These are phyloP conservation scores for Trichoderma atroviride DNA, from an alignment of 2,329 filamentous ascomycete genomes.

Conservation along the genomic window DNA sequence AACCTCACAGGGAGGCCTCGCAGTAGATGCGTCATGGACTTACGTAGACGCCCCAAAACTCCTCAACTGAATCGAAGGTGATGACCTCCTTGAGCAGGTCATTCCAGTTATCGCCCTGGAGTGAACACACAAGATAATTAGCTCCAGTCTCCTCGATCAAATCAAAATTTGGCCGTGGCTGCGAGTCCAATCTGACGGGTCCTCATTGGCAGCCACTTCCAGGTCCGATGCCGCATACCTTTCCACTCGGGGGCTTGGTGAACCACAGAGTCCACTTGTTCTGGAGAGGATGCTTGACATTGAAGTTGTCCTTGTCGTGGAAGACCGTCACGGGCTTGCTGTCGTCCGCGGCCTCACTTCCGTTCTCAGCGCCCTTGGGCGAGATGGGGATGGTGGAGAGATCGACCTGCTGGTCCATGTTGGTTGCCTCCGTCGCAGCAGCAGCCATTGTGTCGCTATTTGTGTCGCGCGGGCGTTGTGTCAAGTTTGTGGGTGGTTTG, in stretches of 20 bases:
- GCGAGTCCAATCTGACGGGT: slow-evolving; percentile 2
- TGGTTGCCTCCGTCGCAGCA: slow-evolving; percentile 38
- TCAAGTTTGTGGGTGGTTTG: background rate
- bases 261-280: slow-evolving; percentile 99
- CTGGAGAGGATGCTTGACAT: slow-evolving; percentile 97
- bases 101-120: slow-evolving; percentile 95
- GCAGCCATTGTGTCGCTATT: slow-evolving; percentile 41
- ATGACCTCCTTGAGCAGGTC: slow-evolving; percentile 98
- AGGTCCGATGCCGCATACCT: slow-evolving; percentile 56
- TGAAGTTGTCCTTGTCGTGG: slow-evolving; percentile 98
- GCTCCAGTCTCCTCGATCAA: background rate
- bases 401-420: slow-evolving; percentile 61
- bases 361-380: slow-evolving; percentile 56
- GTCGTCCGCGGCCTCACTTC: slow-evolving; percentile 50
- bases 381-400: slow-evolving; percentile 70
- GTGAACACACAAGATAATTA: background rate
- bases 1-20: background rate
- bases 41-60: slow-evolving; percentile 99
- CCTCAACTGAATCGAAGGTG: slow-evolving; percentile 96
- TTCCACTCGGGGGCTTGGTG: slow-evolving; percentile 95
- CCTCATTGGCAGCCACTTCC: background rate
- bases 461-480: background rate
- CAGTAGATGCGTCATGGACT: slow-evolving; percentile 43
- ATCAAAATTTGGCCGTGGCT: background rate
- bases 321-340: slow-evolving; percentile 86